These are phyloP conservation scores for Eutrema yunnanense DNA, from an alignment of 345 rosid species.

Conservation along the genomic window DNA sequence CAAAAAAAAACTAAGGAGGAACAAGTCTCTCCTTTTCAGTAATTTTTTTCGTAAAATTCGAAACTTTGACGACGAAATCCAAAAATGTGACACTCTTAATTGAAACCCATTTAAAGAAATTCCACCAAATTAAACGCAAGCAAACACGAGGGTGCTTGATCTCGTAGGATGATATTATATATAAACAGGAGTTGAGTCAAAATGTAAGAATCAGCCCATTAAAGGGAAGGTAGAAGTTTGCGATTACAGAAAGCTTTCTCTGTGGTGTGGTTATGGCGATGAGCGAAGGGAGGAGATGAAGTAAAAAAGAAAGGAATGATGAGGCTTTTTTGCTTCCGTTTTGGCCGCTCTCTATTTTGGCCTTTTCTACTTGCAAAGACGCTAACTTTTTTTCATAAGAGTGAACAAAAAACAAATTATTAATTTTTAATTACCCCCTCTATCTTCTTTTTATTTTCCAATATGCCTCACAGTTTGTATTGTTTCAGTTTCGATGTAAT, in stretches of 20 bases:
- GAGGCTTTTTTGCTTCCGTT: slow-evolving; percentile 27
- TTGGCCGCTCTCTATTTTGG: slow-evolving; percentile 31
- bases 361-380: slow-evolving; percentile 22
- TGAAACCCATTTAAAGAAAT: slow-evolving; percentile 9
- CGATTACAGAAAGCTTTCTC: not conserved
- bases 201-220: not conserved
- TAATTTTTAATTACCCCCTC: not conserved
- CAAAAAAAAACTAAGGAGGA: not conserved
- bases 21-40: not conserved
- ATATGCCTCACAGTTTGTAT: not conserved
- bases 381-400: not conserved
- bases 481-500: not conserved
- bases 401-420: not conserved
- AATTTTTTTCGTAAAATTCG: not conserved
- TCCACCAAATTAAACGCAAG: not conserved
- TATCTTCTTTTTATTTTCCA: not conserved
- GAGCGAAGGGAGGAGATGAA: slow-evolving; percentile 23
- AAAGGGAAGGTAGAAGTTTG: not conserved
- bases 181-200: not conserved
- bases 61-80: not conserved
- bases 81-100: slow-evolving; percentile 18
- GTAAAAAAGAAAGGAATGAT: slow-evolving; percentile 4
- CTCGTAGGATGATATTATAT: not conserved
- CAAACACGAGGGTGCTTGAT: slow-evolving; percentile 1
- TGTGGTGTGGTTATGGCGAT: slow-evolving; percentile 22